phyloP scores from a whole-genome alignment of 768 basidiomycete genomes.

The Amanita rubescens region DNA sequence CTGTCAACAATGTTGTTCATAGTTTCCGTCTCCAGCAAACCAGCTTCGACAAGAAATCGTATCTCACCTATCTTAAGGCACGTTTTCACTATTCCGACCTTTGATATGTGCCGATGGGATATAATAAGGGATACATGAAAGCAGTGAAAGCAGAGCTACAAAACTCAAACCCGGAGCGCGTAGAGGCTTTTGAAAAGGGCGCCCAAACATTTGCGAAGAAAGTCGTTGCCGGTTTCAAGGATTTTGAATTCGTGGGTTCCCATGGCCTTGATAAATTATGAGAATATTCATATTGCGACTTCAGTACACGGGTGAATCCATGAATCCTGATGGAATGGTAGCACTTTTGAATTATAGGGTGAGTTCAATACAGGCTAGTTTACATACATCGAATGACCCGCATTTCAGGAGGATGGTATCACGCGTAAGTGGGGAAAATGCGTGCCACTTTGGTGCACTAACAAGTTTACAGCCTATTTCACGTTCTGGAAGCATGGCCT shows the following conservation, averaged over 20 bases:
- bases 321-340: slow-evolving; percentile 91
- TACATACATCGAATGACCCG: slow-evolving; percentile 8
- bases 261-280: neutral
- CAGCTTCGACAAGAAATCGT: slow-evolving; percentile 87
- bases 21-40: slow-evolving; percentile 86
- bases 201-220: slow-evolving; percentile 81
- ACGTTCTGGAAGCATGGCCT: slow-evolving; percentile 96
- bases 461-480: slow-evolving; percentile 58
- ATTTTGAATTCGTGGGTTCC: slow-evolving; percentile 80
- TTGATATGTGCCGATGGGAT: neutral
- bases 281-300: neutral
- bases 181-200: slow-evolving; percentile 74
- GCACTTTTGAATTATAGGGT: slow-evolving; percentile 92
- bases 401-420: slow-evolving; percentile 59
- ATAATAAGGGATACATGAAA: slow-evolving; percentile 85
- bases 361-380: slow-evolving; percentile 17
- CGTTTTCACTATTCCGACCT: slow-evolving; percentile 6
- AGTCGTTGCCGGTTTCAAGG: slow-evolving; percentile 82
- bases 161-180: slow-evolving; percentile 47
- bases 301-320: slow-evolving; percentile 64
- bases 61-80: slow-evolving; percentile 76
- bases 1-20: slow-evolving; percentile 86
- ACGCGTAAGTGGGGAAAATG: slow-evolving; percentile 52
- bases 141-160: slow-evolving; percentile 62
- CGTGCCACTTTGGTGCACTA: slow-evolving; percentile 6